Evolutionary conservation across 2,329 filamentous ascomycete species (phyloP).

Genomic region (Beauveria sp.): DNA sequence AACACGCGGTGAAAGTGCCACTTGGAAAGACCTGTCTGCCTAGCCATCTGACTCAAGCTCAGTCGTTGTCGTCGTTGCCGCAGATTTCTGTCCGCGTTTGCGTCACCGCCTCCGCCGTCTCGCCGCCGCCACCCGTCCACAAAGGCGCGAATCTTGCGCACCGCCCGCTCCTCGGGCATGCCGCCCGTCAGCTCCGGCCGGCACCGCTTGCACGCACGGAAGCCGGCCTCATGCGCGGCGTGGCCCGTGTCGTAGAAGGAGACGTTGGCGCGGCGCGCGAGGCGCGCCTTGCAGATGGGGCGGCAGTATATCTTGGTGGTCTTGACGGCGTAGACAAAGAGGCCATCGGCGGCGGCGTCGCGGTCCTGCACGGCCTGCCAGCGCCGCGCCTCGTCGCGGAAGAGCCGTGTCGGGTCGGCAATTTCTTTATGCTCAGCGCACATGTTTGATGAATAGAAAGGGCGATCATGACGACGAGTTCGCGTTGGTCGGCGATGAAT

Average conservation of each 20-base stretch:
- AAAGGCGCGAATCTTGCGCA: conserved; percentile 31
- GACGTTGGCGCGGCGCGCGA: conserved; percentile 54
- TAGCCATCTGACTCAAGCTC: conserved; percentile 40
- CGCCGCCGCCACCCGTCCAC: conserved; percentile 20
- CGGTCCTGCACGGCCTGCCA: conserved; percentile 30
- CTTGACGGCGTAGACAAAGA: conserved; percentile 36
- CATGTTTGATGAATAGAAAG: background rate
- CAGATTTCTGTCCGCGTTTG: background rate
- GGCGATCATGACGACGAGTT: background rate
- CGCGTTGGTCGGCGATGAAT: background rate
- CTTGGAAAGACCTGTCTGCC: conserved; percentile 43
- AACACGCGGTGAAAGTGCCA: conserved; percentile 54
- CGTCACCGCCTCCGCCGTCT: too few species aligned
- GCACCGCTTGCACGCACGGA: conserved; percentile 51
- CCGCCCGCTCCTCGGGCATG: conserved; percentile 37
- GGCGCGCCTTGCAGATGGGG: conserved; percentile 51
- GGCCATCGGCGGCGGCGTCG: conserved; percentile 28
- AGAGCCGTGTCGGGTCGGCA: conserved; percentile 12
- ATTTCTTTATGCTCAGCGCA: background rate
- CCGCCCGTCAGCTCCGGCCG: conserved; percentile 32
- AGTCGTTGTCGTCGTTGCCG: background rate
- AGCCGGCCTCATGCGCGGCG: conserved; percentile 41
- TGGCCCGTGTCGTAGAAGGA: conserved; percentile 40
- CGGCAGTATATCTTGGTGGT: conserved; percentile 50
- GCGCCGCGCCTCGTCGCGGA: conserved; percentile 24